Evolutionary conservation across 768 basidiomycete species (phyloP).

Genomic region (Goffeauzyma gilvescens): DNA sequence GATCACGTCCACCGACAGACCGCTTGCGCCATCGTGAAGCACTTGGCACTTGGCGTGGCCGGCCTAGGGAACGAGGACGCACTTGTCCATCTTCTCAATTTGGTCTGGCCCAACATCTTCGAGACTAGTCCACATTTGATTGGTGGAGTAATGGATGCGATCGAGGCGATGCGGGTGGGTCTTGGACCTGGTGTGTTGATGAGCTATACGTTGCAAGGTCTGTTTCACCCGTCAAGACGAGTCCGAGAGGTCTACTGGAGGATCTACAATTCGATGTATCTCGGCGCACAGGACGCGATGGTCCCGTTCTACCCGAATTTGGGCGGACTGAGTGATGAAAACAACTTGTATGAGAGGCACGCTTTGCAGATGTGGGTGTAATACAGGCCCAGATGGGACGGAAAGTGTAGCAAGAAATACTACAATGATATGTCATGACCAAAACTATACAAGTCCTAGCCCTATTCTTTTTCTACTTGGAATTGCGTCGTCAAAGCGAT

Average conservation of each 20-base stretch:
- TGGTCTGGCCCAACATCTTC: slow-evolving; percentile 98
- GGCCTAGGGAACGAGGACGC: slow-evolving; percentile 96
- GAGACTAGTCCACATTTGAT: slow-evolving; percentile 97
- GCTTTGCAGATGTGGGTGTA: slow-evolving; percentile 66
- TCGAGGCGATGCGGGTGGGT: slow-evolving; percentile 92
- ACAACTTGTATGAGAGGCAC: slow-evolving; percentile 72
- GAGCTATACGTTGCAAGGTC: slow-evolving; percentile 78
- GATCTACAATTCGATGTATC: slow-evolving; percentile 71
- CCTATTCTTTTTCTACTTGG: no score
- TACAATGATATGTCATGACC: no score
- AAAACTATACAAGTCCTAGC: no score
- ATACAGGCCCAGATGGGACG: no score
- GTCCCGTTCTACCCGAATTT: slow-evolving; percentile 91
- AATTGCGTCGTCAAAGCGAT: no score
- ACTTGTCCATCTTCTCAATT: slow-evolving; percentile 90
- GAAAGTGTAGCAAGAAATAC: no score
- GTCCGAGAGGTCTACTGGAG: slow-evolving; percentile 98
- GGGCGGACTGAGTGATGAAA: slow-evolving; percentile 71
- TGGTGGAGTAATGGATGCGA: slow-evolving; percentile 90
- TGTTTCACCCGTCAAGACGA: slow-evolving; percentile 93
- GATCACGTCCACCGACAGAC: slow-evolving; percentile 98
- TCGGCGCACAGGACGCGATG: slow-evolving; percentile 74
- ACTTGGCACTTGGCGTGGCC: slow-evolving; percentile 86
- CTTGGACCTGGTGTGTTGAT: slow-evolving; percentile 82
- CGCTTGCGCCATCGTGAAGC: slow-evolving; percentile 94